Percentiles rank a stretch among this genome's conserved stretches.
phyloP scores from a whole-genome alignment of 139 green algal genomes.

The Bryopsis sp. region DNA sequence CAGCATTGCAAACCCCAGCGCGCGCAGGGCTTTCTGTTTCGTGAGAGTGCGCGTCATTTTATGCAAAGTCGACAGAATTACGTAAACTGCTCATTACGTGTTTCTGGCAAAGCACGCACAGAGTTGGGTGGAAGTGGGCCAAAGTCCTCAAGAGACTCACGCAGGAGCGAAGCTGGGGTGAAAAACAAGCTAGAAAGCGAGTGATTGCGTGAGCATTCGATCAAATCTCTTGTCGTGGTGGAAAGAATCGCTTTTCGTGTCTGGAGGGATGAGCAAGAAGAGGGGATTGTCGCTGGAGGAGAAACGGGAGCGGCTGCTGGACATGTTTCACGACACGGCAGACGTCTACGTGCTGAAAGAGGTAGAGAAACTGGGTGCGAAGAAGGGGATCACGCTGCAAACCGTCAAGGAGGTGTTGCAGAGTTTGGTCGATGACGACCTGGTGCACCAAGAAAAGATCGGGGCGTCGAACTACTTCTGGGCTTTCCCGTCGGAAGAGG shows the following conservation, averaged over 20 bases:
- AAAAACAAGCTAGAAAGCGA: too few species aligned
- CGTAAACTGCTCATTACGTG: too few species aligned
- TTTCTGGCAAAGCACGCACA: too few species aligned
- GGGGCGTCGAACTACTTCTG: slow-evolving; percentile 73
- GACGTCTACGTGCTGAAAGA: slow-evolving; percentile 68
- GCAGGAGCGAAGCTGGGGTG: too few species aligned
- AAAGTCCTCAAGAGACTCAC: too few species aligned
- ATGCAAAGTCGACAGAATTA: too few species aligned
- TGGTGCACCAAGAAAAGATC: slow-evolving; percentile 72
- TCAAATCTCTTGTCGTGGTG: background rate
- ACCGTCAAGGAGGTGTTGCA: slow-evolving; percentile 69
- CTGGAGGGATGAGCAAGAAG: slow-evolving; percentile 37
- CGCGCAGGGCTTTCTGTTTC: too few species aligned
- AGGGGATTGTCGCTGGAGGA: slow-evolving; percentile 63
- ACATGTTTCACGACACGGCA: slow-evolving; percentile 57
- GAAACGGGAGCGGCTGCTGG: slow-evolving; percentile 52
- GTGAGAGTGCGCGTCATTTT: too few species aligned
- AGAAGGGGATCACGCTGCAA: slow-evolving; percentile 62
- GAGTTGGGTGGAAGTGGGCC: too few species aligned
- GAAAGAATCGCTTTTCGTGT: background rate
- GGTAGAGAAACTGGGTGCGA: slow-evolving; percentile 60
- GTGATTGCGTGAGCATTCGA: too few species aligned
- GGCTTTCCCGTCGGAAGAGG: slow-evolving; percentile 60
- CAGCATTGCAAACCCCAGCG: too few species aligned
- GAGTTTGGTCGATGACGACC: slow-evolving; percentile 51